Conservation (phyloP, 176 grass and related monocot genomes). For the Ampelocalamus luodianensis region DNA sequence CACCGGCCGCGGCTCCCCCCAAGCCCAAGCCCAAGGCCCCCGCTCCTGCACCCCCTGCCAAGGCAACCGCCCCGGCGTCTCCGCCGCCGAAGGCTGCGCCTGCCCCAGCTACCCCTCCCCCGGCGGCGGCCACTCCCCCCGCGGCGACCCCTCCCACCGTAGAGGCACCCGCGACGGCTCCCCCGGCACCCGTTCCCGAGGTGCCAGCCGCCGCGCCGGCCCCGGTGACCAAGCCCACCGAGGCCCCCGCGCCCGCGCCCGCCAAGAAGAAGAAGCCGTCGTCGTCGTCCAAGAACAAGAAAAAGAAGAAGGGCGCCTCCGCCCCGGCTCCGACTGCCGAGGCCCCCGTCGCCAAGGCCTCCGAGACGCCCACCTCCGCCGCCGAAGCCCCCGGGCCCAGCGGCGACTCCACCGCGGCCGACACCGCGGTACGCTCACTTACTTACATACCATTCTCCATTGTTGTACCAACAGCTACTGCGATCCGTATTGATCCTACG, state of each 20-base stretch:
- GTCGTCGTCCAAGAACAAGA: slow-evolving; percentile 33
- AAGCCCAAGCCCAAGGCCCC: slow-evolving; percentile 30
- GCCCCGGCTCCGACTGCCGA: slow-evolving; percentile 43
- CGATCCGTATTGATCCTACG: not conserved
- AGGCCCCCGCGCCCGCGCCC: slow-evolving; percentile 44
- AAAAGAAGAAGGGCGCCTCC: slow-evolving; percentile 40
- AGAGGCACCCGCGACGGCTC: not conserved
- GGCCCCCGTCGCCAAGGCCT: not conserved
- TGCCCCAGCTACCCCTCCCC: not conserved
- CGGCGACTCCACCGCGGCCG: slow-evolving; percentile 35
- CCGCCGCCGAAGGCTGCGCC: slow-evolving; percentile 26
- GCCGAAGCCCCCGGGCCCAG: slow-evolving; percentile 48
- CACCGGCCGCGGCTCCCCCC: not conserved
- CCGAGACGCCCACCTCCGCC: slow-evolving; percentile 14
- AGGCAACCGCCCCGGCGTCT: slow-evolving; percentile 33
- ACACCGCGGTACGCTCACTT: slow-evolving; percentile 42
- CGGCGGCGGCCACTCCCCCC: not conserved
- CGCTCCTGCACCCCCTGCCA: not conserved
- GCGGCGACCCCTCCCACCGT: not conserved
- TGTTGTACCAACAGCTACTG: not conserved
- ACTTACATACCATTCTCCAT: not conserved
- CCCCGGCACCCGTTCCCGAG: slow-evolving; percentile 20
- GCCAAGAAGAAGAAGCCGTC: slow-evolving; percentile 55
- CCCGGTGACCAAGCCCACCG: slow-evolving; percentile 19
- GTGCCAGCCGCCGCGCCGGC: slow-evolving; percentile 16